Evolutionary conservation across 2,329 filamentous ascomycete species (phyloP), one percentile per base, ranked within the genome.

Genomic region (Penicillium brevicompactum): DNA sequence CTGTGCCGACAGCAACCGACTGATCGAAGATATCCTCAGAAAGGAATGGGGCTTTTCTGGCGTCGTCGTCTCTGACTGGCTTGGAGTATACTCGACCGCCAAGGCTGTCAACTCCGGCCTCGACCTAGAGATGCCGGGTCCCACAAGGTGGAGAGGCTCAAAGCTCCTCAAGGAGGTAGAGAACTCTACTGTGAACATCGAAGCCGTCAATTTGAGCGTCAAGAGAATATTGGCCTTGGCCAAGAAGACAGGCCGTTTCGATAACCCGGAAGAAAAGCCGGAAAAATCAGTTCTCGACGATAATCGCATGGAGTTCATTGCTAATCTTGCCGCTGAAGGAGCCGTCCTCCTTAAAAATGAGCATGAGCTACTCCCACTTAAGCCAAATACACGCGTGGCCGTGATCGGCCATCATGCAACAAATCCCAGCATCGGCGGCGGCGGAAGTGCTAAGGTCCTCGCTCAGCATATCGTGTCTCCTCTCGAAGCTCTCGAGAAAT

Each of bases 101-200:
- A 59, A 62, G 18, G 53, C 58, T 0, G 43, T 69, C 22, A 63
- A 62, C 14, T 63, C 67, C 1, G 67, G 67, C 2, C 47, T 65
- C 10, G 67, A 69, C 34, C 56, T 69, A 0, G 67, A 69, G 44
- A 69, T 69, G 67, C 67, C 66, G 1, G 66, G 66, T 1, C 38
- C 51, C 22, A 50, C 64, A 10, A 49, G 50, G 11, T 64, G 55
- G 13, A 61, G 65, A 1, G n/a, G 82, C 10, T 9, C 7, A 81
- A 75, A 63, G 55, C 18, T 67, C 13, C 51, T 67, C 7, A 13
- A 10, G 32, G 32, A 9, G 32, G 10, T 34, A 13, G 7, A 34
- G 10, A 34, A 13, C 8, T 10, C 6, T 13, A 13, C 6, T 13
- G 32, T 34, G 14, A 13, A 9, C 11, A 11, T 8, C 11, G 11